Evolutionary conservation across 306 rosid species (phyloP).

Genomic region (Cotoneaster glaucophyllus): DNA sequence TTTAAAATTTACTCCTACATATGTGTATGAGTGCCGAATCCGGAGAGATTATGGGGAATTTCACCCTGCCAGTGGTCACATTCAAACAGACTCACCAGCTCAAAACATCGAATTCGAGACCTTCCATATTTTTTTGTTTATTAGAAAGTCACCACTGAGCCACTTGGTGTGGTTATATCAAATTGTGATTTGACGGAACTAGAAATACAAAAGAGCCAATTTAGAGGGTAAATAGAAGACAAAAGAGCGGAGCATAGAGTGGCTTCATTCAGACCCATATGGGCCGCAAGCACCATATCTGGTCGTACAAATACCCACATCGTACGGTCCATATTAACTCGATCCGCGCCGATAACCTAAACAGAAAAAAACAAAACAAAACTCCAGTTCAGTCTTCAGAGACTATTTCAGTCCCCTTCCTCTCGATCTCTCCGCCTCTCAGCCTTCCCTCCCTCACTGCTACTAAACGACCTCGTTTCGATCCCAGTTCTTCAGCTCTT

Average conservation of each 20-base stretch:
- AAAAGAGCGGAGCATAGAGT: neutral
- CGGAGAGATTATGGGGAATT: too few relatives aligned
- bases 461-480: slow-evolving; percentile 14
- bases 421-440: slow-evolving; percentile 31
- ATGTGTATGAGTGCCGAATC: too few relatives aligned
- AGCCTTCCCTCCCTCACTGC: neutral
- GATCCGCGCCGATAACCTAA: neutral
- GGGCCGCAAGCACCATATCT: neutral
- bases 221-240: neutral
- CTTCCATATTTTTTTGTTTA: too few relatives aligned
- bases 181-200: too few relatives aligned
- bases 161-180: too few relatives aligned
- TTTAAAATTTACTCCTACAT: too few relatives aligned
- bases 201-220: too few relatives aligned
- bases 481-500: neutral
- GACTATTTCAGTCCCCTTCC: neutral
- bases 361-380: neutral
- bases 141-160: too few relatives aligned
- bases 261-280: neutral
- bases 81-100: too few relatives aligned
- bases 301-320: neutral
- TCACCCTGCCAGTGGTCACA: fast-evolving
- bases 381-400: neutral
- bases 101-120: fast-evolving
- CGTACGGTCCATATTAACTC: neutral